Evolutionary conservation across 2,329 filamentous ascomycete genomes (phyloP).

Genomic region (Aspergillus chevalieri): DNA sequence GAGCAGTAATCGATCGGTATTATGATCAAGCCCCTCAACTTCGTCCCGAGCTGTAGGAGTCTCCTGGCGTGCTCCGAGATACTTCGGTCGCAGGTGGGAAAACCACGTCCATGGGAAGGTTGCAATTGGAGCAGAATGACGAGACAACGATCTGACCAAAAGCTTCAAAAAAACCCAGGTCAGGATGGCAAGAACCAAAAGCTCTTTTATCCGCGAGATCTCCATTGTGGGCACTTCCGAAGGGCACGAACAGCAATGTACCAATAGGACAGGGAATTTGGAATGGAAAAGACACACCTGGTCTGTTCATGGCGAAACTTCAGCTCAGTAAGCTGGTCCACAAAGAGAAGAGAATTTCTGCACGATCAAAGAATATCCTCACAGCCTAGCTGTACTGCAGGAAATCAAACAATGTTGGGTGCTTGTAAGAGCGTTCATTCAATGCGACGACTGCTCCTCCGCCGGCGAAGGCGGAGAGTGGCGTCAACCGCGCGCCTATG

Average conservation of each 20-base stretch:
- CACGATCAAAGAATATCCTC: background rate
- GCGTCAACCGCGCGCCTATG: conserved; percentile 19
- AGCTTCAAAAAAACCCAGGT: background rate
- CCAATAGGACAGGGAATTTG: conserved; percentile 8
- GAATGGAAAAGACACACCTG: conserved; percentile 39
- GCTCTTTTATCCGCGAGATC: background rate
- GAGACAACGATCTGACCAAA: conserved; percentile 1
- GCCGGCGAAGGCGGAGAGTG: conserved; percentile 25
- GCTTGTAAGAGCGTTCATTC: background rate
- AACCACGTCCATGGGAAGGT: conserved; percentile 7
- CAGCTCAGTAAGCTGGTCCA: conserved; percentile 10
- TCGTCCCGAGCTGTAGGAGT: background rate
- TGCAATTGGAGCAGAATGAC: conserved; percentile 16
- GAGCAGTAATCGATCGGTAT: background rate
- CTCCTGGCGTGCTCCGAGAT: conserved; percentile 4
- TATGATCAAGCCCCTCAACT: background rate
- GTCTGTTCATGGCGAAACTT: conserved; percentile 41
- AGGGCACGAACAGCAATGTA: conserved; percentile 12
- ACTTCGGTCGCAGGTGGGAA: conserved; percentile 20
- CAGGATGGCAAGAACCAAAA: background rate
- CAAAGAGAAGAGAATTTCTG: conserved; percentile 1
- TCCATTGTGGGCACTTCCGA: conserved; percentile 10
- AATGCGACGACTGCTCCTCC: conserved; percentile 12
- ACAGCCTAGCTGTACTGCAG: background rate
- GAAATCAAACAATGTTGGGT: background rate